Base-by-base conservation (phyloP, 2,329 filamentous ascomycete species). In the Epicoccum nigrum region DNA sequence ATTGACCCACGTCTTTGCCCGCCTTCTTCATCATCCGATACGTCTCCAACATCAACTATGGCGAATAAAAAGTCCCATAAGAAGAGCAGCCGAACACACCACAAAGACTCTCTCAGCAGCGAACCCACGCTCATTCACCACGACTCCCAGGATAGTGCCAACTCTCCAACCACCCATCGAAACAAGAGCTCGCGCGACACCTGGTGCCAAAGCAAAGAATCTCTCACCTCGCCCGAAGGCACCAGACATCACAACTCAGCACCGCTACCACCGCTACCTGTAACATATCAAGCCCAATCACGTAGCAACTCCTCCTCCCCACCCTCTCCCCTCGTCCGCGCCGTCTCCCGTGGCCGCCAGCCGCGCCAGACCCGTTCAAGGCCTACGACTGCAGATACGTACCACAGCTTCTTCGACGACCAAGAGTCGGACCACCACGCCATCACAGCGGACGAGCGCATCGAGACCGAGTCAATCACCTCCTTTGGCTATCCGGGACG, bases 1-100 rank as follows among this genome's bases (percentile, higher is more conserved):
- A 43, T 57, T 6, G 58, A 63, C 28, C 55, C 55, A 1, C 50
- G 40, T 4, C 35, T 54, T 4, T 41, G 33, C 13, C 31, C 16
- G 12, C 32, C 38, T n/a, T n/a, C n/a, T n/a, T n/a, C 4, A 39
- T 33, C 39, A 1, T 23, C 42, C 4, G 37, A 45, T 5, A 27
- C 34, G 12, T 51, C 47, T 3, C 52, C 51, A 15, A 51, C 42
- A 27, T 54, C 39, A 1, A 44, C 44, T 5, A 39, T 32, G 39
- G 28, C 28, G 41, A 2, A 56, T 42, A 38, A 27, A 6, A 61
- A 55, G 23, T 19, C 48, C 2, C 51, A 42, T 7, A 60, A 51
- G 9, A 44, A 50, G 20, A 41, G 44, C 20, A 56, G 53, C 19
- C 30, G 46, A 9, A 44, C 34, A 31, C 16, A 57, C 31, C 40